Percentiles rank a stretch among this genome's conserved stretches.
Conservation (phyloP, 768 basidiomycete species). For the Guyanaporus albipodus region DNA sequence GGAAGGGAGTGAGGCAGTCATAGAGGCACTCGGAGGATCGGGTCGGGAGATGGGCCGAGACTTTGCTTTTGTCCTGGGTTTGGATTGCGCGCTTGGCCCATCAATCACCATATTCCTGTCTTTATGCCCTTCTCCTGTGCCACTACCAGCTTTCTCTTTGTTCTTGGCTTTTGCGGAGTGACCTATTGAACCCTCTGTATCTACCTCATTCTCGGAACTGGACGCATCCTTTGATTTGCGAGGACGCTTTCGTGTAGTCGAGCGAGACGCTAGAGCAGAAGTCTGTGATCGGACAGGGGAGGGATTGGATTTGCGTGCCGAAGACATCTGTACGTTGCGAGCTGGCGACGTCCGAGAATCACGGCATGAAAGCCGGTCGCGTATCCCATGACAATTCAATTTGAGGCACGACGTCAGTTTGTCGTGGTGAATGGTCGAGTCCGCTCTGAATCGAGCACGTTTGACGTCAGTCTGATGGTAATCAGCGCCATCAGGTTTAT, state of each 20-base stretch:
- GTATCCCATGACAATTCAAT: conserved; percentile 50
- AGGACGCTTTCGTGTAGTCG: conserved; percentile 24
- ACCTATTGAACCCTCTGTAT: conserved; percentile 5
- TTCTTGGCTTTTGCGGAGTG: conserved; percentile 8
- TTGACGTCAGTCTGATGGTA: conserved; percentile 56
- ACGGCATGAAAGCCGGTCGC: conserved; percentile 15
- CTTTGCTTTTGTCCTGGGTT: conserved; percentile 12
- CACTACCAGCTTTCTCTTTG: background rate
- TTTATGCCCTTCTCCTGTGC: background rate
- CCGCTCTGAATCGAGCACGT: conserved; percentile 75
- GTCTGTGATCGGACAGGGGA: conserved; percentile 26
- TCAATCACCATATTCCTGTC: conserved; percentile 11
- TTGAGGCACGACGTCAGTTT: conserved; percentile 60
- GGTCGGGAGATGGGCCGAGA: conserved; percentile 11
- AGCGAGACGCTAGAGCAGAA: conserved; percentile 2
- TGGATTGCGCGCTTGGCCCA: conserved; percentile 2
- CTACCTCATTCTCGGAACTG: conserved; percentile 19
- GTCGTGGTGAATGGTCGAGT: conserved; percentile 62
- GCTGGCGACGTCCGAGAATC: conserved; percentile 1
- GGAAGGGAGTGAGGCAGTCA: background rate
- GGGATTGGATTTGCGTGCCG: conserved; percentile 20
- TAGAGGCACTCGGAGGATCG: conserved; percentile 8
- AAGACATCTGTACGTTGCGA: conserved; percentile 5
- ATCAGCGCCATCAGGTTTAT: background rate
- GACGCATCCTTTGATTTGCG: conserved; percentile 21